A percentile compares a stretch with the other conserved stretches of the same genome.
phyloP scores from a whole-genome alignment of 2,329 filamentous ascomycete species.

The Aspergillus luchuensis region DNA sequence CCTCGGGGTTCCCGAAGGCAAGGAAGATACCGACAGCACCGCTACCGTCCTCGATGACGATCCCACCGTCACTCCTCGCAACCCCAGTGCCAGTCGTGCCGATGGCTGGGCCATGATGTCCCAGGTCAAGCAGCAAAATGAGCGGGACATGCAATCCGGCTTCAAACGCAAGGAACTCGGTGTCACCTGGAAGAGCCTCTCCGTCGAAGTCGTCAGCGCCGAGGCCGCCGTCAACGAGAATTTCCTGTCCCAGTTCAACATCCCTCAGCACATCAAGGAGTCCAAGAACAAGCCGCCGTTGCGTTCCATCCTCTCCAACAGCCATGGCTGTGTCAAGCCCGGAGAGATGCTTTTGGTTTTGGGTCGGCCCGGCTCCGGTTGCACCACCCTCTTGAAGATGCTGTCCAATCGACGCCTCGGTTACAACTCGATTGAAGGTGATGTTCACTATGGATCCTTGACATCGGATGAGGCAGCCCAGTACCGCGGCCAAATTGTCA shows the following conservation, averaged over 20 bases:
- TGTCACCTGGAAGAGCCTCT: constrained; percentile 66
- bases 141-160: constrained; percentile 50
- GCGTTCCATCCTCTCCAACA: constrained; percentile 65
- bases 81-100: constrained; percentile 20
- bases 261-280: constrained; percentile 57
- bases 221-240: constrained; percentile 68
- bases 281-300: constrained; percentile 58
- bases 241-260: constrained; percentile 61
- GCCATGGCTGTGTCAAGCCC: constrained; percentile 69
- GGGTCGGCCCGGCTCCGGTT: constrained; percentile 68
- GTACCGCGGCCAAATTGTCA: constrained; percentile 60
- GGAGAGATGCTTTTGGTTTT: constrained; percentile 73
- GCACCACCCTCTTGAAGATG: constrained; percentile 70
- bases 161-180: constrained; percentile 58
- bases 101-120: constrained; percentile 55
- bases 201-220: constrained; percentile 62
- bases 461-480: constrained; percentile 44
- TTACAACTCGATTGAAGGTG: constrained; percentile 60
- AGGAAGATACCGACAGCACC: constrained; percentile 32
- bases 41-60: constrained; percentile 32
- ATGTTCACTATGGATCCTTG: constrained; percentile 59
- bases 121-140: constrained; percentile 48
- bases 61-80: constrained; percentile 13
- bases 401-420: constrained; percentile 65
- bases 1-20: not conserved